Evolutionary conservation across 2,329 filamentous ascomycete species (phyloP).

Genomic region (Pyrenophora tritici-repentis): DNA sequence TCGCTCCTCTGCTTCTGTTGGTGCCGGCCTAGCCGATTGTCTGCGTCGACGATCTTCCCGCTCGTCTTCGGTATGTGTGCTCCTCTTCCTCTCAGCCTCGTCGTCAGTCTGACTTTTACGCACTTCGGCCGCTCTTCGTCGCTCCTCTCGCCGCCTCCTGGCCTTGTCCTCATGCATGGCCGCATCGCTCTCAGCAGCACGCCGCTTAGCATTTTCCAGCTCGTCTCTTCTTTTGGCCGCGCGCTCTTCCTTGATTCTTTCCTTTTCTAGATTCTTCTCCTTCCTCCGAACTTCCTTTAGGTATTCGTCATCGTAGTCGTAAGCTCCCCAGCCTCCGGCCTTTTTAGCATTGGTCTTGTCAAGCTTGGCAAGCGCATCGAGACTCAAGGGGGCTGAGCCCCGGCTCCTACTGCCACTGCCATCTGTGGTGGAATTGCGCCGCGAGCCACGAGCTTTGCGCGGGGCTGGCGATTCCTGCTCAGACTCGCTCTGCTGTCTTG

Average conservation of each 20-base stretch:
- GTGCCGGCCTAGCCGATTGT: conserved; percentile 43
- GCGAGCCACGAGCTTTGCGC: conserved; percentile 24
- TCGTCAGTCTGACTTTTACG: conserved; percentile 30
- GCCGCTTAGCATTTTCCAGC: conserved; percentile 38
- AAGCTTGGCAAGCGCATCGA: conserved; percentile 68
- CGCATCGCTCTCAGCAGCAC: conserved; percentile 28
- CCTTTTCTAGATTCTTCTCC: conserved; percentile 44
- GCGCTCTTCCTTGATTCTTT: conserved; percentile 38
- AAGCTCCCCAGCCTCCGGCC: conserved; percentile 47
- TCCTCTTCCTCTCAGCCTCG: conserved; percentile 30
- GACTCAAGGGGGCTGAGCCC: conserved; percentile 50
- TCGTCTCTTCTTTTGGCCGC: conserved; percentile 48
- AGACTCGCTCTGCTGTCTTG: conserved; percentile 37
- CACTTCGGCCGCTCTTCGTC: conserved; percentile 36
- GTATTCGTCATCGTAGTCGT: conserved; percentile 49
- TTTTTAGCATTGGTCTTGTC: conserved; percentile 65
- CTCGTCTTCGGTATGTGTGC: conserved; percentile 37
- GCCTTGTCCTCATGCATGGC: conserved; percentile 29
- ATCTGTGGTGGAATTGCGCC: conserved; percentile 30
- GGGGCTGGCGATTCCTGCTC: conserved; percentile 37
- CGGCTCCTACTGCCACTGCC: conserved; percentile 29
- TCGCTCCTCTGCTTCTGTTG: conserved; percentile 46
- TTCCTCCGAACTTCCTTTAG: conserved; percentile 45
- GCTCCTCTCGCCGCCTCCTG: conserved; percentile 36
- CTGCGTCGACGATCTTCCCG: conserved; percentile 34